phyloP scores from a whole-genome alignment of 345 rosid genomes.

The Euclidium syriacum region DNA sequence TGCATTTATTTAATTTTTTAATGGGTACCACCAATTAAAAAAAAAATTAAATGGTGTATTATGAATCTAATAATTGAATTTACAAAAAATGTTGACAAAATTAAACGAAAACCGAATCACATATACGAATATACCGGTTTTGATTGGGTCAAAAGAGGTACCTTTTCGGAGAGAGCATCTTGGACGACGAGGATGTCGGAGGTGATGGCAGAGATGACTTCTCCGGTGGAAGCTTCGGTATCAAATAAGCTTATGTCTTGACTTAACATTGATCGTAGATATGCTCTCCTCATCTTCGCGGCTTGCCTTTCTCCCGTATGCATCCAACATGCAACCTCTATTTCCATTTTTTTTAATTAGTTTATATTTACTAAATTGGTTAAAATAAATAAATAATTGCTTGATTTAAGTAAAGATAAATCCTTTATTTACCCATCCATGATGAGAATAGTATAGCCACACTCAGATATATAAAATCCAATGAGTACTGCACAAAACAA shows the following conservation, averaged over 20 bases:
- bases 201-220: conserved; percentile 85
- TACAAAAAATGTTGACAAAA: not conserved
- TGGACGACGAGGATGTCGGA: conserved; percentile 84
- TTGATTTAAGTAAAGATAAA: not conserved
- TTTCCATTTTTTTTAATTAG: not conserved
- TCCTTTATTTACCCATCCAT: conserved; percentile 75
- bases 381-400: not conserved
- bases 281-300: conserved; percentile 91
- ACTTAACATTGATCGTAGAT: conserved; percentile 72
- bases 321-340: conserved; percentile 99
- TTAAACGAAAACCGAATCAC: too few species aligned
- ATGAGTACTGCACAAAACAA: conserved; percentile 67
- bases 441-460: conserved; percentile 82
- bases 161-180: conserved; percentile 98
- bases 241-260: conserved; percentile 91
- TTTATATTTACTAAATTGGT: not conserved
- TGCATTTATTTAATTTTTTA: not conserved
- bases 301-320: conserved; percentile 95
- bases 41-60: not conserved
- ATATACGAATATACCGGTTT: too few species aligned
- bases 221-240: conserved; percentile 89
- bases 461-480: conserved; percentile 95
- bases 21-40: not conserved
- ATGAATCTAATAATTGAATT: not conserved
- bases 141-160: conserved; percentile 7